phyloP scores from a whole-genome alignment of 1,284 basidiomycete genomes.

The Cryptococcus floricola region DNA sequence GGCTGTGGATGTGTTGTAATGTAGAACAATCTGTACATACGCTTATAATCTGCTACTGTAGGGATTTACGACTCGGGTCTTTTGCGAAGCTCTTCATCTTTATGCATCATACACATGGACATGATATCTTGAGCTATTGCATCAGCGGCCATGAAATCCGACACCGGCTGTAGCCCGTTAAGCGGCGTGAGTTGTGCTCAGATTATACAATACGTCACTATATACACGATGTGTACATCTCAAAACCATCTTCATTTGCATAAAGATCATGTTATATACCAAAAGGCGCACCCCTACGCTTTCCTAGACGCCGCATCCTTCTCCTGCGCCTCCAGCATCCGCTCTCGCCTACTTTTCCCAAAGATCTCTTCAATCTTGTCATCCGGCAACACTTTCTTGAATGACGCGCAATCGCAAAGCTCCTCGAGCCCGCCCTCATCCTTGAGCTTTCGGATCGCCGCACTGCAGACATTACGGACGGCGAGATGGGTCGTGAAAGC shows the following conservation, averaged over 20 bases:
- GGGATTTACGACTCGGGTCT: no score
- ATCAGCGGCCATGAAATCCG: no score
- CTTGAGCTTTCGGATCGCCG: slow-evolving; percentile 13
- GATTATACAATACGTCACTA: no score
- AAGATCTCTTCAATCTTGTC: not conserved
- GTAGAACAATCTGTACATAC: slow-evolving; percentile 1
- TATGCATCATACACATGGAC: no score
- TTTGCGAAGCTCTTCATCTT: no score
- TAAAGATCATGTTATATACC: not conserved
- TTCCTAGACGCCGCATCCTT: not conserved
- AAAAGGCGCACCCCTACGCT: not conserved
- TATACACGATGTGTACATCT: no score
- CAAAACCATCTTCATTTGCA: no score
- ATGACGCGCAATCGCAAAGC: slow-evolving; percentile 13
- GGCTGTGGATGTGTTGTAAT: slow-evolving; percentile 25
- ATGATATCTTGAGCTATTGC: no score
- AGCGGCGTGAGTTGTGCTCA: no score
- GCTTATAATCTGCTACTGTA: no score
- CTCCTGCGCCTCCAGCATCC: not conserved
- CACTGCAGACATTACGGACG: slow-evolving; percentile 22
- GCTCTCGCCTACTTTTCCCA: not conserved
- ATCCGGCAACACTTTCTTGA: not conserved
- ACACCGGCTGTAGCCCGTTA: no score
- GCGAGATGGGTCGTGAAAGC: slow-evolving; percentile 16
- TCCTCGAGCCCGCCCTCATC: slow-evolving; percentile 6